Conservation (phyloP, 2,329 filamentous ascomycete species). For the Botrytis cinerea region DNA sequence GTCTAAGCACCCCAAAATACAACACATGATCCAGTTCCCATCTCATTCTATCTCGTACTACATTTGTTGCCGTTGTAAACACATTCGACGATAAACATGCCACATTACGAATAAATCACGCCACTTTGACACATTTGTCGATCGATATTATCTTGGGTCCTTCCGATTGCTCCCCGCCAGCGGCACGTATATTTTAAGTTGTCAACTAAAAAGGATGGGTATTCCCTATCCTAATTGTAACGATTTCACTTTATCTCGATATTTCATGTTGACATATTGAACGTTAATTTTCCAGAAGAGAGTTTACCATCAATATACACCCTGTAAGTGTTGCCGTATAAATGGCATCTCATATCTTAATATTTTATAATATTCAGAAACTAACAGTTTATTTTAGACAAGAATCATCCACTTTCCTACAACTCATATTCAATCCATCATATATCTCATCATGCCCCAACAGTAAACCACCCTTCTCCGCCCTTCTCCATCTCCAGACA, state of each 20-base stretch:
- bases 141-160: background rate
- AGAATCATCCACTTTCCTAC: background rate
- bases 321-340: background rate
- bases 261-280: background rate
- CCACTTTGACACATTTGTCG: constrained; percentile 16
- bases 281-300: background rate
- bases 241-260: background rate
- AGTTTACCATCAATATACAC: background rate
- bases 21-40: background rate
- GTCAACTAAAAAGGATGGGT: background rate
- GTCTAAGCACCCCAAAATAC: background rate
- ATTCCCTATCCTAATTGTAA: background rate
- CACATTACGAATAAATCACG: constrained; percentile 20
- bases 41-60: background rate
- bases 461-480: background rate
- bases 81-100: constrained; percentile 10
- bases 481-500: no score
- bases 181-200: background rate
- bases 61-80: background rate
- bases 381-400: background rate
- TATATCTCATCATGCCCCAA: constrained; percentile 1
- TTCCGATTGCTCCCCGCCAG: background rate
- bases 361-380: fast-evolving
- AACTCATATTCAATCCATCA: no score
- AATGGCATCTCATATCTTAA: fast-evolving